A percentile compares a stretch with the other conserved stretches of the same genome.
Conservation (phyloP, 371 early-diverging fungal species). For the Phascolomyces articulosus region DNA sequence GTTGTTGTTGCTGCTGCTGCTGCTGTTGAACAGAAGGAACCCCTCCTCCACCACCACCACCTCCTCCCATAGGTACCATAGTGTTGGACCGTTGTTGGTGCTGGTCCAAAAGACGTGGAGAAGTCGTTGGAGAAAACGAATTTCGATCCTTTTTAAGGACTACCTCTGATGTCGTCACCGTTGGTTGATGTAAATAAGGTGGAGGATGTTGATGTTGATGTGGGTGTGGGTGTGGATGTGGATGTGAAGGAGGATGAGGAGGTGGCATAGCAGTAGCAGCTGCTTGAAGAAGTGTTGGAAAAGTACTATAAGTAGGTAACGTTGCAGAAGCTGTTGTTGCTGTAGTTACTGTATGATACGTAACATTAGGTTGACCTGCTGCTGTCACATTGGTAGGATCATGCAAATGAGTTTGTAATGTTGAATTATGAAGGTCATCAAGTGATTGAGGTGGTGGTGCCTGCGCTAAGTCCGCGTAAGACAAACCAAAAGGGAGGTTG, state of each 20-base stretch:
- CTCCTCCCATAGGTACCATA: not conserved
- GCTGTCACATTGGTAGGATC: conserved; percentile 3
- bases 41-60: not conserved
- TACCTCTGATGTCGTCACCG: not conserved
- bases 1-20: not conserved
- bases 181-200: conserved; percentile 25
- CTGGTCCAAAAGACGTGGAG: not conserved
- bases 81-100: not conserved
- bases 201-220: conserved; percentile 15
- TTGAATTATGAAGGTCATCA: conserved; percentile 26
- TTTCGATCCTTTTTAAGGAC: too few relatives aligned
- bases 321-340: not conserved
- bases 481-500: conserved; percentile 29
- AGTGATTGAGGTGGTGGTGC: conserved; percentile 19
- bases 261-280: too few relatives aligned
- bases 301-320: too few relatives aligned
- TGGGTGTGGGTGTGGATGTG: too few relatives aligned
- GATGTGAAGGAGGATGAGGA: too few relatives aligned
- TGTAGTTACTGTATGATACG: not conserved
- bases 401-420: conserved; percentile 17
- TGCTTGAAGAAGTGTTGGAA: too few relatives aligned
- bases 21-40: too few relatives aligned
- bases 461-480: conserved; percentile 33
- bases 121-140: too few relatives aligned
- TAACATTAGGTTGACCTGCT: too few relatives aligned